Conservation (phyloP, 768 basidiomycete genomes). For the Pulveroboletus sp. region DNA sequence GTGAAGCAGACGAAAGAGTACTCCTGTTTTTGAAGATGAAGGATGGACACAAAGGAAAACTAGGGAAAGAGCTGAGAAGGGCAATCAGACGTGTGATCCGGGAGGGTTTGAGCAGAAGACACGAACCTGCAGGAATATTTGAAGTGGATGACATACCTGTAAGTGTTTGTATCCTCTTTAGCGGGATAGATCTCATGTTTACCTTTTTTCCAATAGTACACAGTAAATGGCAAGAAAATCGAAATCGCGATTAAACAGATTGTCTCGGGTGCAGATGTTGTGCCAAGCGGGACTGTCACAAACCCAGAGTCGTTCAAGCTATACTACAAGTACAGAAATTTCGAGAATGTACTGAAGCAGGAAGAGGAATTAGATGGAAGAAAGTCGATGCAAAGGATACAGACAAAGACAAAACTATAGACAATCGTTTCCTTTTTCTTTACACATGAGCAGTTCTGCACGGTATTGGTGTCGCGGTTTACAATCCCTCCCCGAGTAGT, state of each 20-base stretch:
- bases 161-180: no score
- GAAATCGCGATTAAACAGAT: slow-evolving; percentile 79
- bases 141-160: slow-evolving; percentile 67
- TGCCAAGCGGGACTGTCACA: slow-evolving; percentile 71
- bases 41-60: slow-evolving; percentile 44
- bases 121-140: slow-evolving; percentile 70
- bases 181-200: no score
- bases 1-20: no score
- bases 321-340: slow-evolving; percentile 60
- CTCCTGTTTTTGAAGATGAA: no score
- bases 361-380: slow-evolving; percentile 19
- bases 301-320: slow-evolving; percentile 64
- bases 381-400: no score
- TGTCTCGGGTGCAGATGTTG: slow-evolving; percentile 58
- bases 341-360: slow-evolving; percentile 33
- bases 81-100: slow-evolving; percentile 57
- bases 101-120: slow-evolving; percentile 59
- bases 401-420: no score
- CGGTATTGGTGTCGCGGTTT: neutral
- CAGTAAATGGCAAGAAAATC: slow-evolving; percentile 74
- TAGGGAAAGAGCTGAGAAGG: slow-evolving; percentile 53
- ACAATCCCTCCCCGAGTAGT: slow-evolving; percentile 9
- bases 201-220: slow-evolving; percentile 46
- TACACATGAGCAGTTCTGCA: no score
- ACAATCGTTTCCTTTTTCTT: no score